Base-by-base conservation (phyloP, 495 filamentous ascomycete genomes). In the Elaphomyces granulatus region DNA sequence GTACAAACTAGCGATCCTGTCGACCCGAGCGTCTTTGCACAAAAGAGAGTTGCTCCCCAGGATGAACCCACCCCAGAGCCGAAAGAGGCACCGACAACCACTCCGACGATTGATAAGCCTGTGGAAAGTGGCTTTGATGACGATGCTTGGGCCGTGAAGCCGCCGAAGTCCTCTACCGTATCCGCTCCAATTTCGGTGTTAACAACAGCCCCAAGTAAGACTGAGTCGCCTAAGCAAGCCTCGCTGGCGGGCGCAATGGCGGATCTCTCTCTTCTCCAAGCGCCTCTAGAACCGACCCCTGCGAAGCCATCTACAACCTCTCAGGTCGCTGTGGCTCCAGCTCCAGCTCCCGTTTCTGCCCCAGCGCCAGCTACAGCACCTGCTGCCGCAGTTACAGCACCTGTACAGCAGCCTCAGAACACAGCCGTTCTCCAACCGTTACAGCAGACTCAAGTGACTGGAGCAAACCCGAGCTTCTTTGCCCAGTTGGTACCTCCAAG, bases 141-240 rank as follows among this genome's bases (percentile, higher is more conserved):
- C 50, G 84, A 95, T 66, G 92, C 92, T 19, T 99, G 90, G 90
- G 83, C 87, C 52, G 78, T 90, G 7, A 95, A 95, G 64, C 83
- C 87, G n/a, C 70, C 83, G n/a, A 83, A 77, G 55, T 38, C 52
- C 23, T 44, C 51, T 20, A 32, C 51, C 16, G 26, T 67, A 41
- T 34, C 58, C 33, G 38, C 60, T 20, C 50, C 55, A 19, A 45
- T 50, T 41, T 49, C 54, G 47, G 40, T 56, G 15, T 36, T 50
- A 2, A 44, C 59, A 14, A 38, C 68, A 26, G 49, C 69, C 8
- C 53, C 70, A 7, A 46, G 61, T 16, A 43, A 60, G 1, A 48
- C 65, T 37, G 57, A 63, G 19, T 47, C 62, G 10, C 54, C 59
- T 12, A 42, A 52, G 28, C 34, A 70, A 70, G 30, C 66, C 69